Base-by-base conservation (phyloP, 2,329 filamentous ascomycete species). In the Laburnicola sp. region DNA sequence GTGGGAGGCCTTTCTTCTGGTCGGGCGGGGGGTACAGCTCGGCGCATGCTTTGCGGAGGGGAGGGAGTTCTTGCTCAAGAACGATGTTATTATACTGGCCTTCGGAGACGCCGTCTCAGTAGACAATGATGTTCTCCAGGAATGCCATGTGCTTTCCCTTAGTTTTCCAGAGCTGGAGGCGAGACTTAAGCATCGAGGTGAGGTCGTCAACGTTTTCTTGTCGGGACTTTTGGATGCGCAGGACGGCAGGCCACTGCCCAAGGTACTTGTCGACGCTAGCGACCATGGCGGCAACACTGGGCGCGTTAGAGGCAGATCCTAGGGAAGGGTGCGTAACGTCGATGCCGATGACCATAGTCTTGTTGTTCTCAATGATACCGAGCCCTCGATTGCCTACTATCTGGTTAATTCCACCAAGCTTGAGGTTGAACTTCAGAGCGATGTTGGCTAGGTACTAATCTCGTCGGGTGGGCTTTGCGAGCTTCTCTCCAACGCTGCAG, bases 281-380 rank as follows among this genome's bases (percentile, higher is more conserved):
- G 2, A 96, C 91, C 53, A 96, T 82, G 0, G 84, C 88, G 1
- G 89, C 89, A 30, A 95, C 79, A 66, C 87, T 92, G 2, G 89
- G 89, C 0, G 87, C 83, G 0, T 70, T 74, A 1, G 75, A 70
- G 0, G 76, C 69, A 0, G 80, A 84, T 0, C 82, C 83, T 0
- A 84, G 82, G 22, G 89, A 91, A 0, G 91, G 91, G 61, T 96
- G 92, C 0, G 91, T 94, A 0, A 96, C 91, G 64, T 96, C 92
- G 59, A 92, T 86, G 0, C 91, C 91, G 3, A 94, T 82, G 0
- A 96, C 76, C 88, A 96, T 96, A 0, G 91, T 94, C 60, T 86
- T 86, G 2, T 83, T 83, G 3, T 57, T 37, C 21, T 85, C 78
- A 11, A 65, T 51, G 0, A 90, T 75, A 0, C 78, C 80, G 1